Conservation (phyloP, 306 rosid species). For the Lupinus albus region DNA sequence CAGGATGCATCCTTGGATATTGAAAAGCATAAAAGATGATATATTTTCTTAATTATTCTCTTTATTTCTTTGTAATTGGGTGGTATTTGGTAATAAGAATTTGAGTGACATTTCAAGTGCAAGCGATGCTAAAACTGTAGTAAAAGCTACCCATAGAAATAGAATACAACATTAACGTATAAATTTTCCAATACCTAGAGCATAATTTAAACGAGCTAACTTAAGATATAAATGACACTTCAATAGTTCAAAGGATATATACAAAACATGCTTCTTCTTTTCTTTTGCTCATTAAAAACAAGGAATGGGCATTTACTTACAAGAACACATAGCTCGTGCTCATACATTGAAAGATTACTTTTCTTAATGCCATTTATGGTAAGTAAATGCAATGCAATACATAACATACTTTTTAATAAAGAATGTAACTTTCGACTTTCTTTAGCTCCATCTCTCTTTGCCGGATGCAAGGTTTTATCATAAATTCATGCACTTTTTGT, state of each 20-base stretch:
- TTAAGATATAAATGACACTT: neutral
- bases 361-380: neutral
- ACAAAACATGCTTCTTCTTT: too few species aligned
- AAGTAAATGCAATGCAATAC: neutral
- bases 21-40: conserved; percentile 31
- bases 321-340: too few species aligned
- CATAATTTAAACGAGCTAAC: neutral
- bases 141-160: neutral
- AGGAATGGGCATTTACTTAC: too few species aligned
- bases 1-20: conserved; percentile 33
- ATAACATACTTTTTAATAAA: neutral
- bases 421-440: neutral
- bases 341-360: neutral
- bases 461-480: neutral
- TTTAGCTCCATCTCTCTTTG: neutral
- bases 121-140: conserved; percentile 33
- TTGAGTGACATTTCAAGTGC: conserved; percentile 30
- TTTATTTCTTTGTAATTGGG: conserved; percentile 44
- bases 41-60: conserved; percentile 10
- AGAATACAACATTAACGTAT: neutral
- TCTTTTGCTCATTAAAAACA: too few species aligned
- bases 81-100: conserved; percentile 40
- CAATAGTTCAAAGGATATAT: too few species aligned
- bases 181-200: neutral
- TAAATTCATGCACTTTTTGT: neutral